phyloP scores from a whole-genome alignment of 257 asterid species.

The Mentha longifolia region DNA sequence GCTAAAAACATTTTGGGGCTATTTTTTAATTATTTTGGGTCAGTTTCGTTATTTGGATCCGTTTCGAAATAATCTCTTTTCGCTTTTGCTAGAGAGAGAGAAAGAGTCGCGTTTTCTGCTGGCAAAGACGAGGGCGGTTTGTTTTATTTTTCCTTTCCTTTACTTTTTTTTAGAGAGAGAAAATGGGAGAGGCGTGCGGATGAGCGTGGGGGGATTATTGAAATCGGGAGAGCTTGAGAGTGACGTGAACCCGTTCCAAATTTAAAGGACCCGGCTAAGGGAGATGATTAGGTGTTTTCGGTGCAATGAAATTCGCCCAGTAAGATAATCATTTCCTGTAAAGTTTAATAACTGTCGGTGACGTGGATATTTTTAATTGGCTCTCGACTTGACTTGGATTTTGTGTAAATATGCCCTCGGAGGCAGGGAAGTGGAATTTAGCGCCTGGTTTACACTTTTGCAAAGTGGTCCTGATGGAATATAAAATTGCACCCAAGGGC shows the following conservation, averaged over 20 bases:
- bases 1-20: constrained; percentile 47
- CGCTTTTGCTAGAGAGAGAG: constrained; percentile 40
- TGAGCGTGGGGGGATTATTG: background rate
- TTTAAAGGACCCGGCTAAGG: constrained; percentile 29
- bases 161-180: constrained; percentile 15
- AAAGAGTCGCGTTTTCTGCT: constrained; percentile 53
- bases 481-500: background rate
- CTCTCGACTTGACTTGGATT: background rate
- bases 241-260: constrained; percentile 22
- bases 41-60: constrained; percentile 46
- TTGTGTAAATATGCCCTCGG: background rate
- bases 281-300: background rate
- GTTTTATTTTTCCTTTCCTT: background rate
- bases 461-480: constrained; percentile 2
- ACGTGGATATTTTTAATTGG: constrained; percentile 20
- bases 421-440: background rate
- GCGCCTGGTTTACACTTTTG: background rate
- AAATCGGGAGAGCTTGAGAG: constrained; percentile 10
- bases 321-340: background rate
- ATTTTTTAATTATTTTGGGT: constrained; percentile 46
- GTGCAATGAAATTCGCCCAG: constrained; percentile 18
- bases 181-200: constrained; percentile 5
- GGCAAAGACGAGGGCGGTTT: constrained; percentile 48
- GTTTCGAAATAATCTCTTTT: constrained; percentile 40
- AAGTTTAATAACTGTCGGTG: background rate